phyloP scores from a whole-genome alignment of 1,139 yeast genomes.

The Petasospora fabianii region DNA sequence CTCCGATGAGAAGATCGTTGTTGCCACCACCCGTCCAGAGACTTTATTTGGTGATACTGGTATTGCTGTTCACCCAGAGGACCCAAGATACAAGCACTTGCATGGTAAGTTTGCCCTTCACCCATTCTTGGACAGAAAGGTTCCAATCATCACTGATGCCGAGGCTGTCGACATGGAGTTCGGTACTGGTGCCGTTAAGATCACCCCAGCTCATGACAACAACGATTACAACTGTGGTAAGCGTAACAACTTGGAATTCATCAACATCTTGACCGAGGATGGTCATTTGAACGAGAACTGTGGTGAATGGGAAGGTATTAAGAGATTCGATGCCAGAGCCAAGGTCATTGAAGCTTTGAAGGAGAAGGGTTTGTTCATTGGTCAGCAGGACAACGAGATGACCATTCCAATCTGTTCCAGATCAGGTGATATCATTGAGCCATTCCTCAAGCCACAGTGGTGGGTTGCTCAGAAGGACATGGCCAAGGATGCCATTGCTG shows the following conservation, averaged over 20 bases:
- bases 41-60: slow-evolving; percentile 97
- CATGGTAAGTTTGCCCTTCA: slow-evolving; percentile 92
- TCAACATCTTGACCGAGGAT: slow-evolving; percentile 88
- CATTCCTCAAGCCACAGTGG: slow-evolving; percentile 97
- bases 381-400: slow-evolving; percentile 93
- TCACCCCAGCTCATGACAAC: slow-evolving; percentile 97
- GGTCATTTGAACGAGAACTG: slow-evolving; percentile 88
- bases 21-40: slow-evolving; percentile 99
- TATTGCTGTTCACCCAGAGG: slow-evolving; percentile 96
- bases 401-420: slow-evolving; percentile 89
- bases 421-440: slow-evolving; percentile 96
- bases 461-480: slow-evolving; percentile 92
- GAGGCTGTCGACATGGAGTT: slow-evolving; percentile 99
- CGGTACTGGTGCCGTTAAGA: slow-evolving; percentile 99
- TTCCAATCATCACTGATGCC: slow-evolving; percentile 84
- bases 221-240: slow-evolving; percentile 97
- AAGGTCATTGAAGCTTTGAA: slow-evolving; percentile 79
- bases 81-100: slow-evolving; percentile 84
- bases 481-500: slow-evolving; percentile 86
- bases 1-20: slow-evolving; percentile 84
- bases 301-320: slow-evolving; percentile 89
- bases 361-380: slow-evolving; percentile 70
- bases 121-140: slow-evolving; percentile 80
- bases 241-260: slow-evolving; percentile 83
- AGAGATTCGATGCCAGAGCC: slow-evolving; percentile 91